phyloP scores from a whole-genome alignment of 176 grass and related monocot species.

The Miscanthus lutarioriparius region DNA sequence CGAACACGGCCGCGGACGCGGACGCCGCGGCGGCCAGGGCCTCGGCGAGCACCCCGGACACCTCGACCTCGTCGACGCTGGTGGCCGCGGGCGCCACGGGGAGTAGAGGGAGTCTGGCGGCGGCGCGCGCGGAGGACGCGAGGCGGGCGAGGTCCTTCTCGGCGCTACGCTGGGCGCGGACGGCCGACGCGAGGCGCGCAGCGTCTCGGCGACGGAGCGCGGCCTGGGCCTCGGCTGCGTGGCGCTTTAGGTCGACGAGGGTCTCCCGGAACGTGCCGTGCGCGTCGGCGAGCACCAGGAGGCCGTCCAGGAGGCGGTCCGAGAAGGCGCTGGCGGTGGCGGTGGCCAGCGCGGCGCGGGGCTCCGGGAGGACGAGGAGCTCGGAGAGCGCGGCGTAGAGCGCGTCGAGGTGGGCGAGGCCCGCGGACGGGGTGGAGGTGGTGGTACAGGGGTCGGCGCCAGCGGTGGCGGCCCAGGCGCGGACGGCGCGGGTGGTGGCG shows the following conservation, averaged over 20 bases:
- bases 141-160: slow-evolving; percentile 50
- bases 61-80: slow-evolving; percentile 31
- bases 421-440: background rate
- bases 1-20: slow-evolving; percentile 42
- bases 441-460: background rate
- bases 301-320: slow-evolving; percentile 58
- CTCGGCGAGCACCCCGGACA: slow-evolving; percentile 38
- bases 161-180: slow-evolving; percentile 28
- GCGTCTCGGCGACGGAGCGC: slow-evolving; percentile 53
- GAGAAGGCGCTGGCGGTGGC: background rate
- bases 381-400: slow-evolving; percentile 53
- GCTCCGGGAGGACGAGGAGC: slow-evolving; percentile 46
- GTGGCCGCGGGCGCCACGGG: background rate
- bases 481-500: slow-evolving; percentile 7
- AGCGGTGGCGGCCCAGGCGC: slow-evolving; percentile 8
- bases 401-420: slow-evolving; percentile 27
- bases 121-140: slow-evolving; percentile 30
- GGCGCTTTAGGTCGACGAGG: slow-evolving; percentile 30
- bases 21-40: slow-evolving; percentile 16
- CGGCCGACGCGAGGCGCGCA: slow-evolving; percentile 27
- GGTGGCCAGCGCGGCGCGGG: slow-evolving; percentile 25
- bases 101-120: background rate
- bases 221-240: slow-evolving; percentile 38
- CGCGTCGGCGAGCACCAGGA: slow-evolving; percentile 61
- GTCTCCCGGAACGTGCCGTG: slow-evolving; percentile 58